These are phyloP conservation scores for Clarireedia sp. DNA, from an alignment of 2,329 filamentous ascomycete genomes.

Conservation along the genomic window DNA sequence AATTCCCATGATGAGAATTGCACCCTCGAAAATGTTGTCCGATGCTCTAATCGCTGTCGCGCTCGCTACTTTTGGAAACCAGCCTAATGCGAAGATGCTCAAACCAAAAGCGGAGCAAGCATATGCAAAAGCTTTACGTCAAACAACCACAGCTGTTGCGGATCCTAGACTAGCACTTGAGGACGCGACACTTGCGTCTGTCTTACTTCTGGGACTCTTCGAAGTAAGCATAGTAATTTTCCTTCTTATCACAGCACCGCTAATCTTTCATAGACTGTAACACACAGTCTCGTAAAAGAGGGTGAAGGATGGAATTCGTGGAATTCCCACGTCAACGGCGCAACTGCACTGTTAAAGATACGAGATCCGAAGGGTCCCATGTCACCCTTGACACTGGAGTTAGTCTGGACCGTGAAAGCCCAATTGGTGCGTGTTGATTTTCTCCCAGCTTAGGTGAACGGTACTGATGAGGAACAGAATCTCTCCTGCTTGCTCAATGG, in stretches of 20 bases:
- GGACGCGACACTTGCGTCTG: conserved; percentile 5
- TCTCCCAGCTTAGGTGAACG: not conserved
- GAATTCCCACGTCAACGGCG: conserved; percentile 6
- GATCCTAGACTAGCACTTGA: conserved; percentile 1
- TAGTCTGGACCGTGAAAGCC: not conserved
- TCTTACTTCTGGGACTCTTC: conserved; percentile 5
- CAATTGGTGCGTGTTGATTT: not conserved
- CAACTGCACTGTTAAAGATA: conserved; percentile 1
- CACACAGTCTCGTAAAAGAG: conserved; percentile 2
- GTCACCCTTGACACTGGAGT: conserved; percentile 1
- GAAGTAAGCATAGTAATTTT: not conserved
- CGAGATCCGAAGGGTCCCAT: conserved; percentile 3
- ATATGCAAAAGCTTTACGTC: conserved; percentile 5
- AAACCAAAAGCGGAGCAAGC: conserved; percentile 7
- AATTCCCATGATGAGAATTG: conserved; percentile 5
- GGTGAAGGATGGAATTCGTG: conserved; percentile 5
- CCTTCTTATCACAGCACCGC: not conserved
- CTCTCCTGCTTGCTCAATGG: conserved; percentile 5
- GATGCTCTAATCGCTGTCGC: not conserved
- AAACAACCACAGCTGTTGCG: not conserved
- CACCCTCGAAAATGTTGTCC: conserved; percentile 1
- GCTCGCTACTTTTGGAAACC: conserved; percentile 6
- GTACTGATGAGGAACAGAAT: not conserved
- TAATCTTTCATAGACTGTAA: not conserved
- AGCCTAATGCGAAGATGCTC: conserved; percentile 6